Evolutionary conservation across 495 filamentous ascomycete species (phyloP), one percentile per base, ranked within the genome.

Genomic region (Hypoxylon subgilvum): DNA sequence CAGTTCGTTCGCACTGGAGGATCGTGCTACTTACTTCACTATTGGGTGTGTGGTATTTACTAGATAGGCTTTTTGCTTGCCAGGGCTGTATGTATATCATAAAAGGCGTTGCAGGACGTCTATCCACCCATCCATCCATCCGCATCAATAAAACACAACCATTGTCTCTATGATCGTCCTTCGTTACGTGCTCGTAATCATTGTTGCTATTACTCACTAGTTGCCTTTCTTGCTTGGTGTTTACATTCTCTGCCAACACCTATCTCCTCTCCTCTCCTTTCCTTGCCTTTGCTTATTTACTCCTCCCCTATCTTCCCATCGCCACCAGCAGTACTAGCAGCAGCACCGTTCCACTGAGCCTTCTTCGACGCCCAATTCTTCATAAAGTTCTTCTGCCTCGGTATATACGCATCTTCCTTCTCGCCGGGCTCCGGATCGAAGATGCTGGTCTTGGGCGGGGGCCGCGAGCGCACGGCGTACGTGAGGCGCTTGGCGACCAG

Each of bases 401-500:
- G 70, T 32, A 62, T 34, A 10, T 64, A 38, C 25, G 68, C 69
- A 2, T 71, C 69, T 7, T 58, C 52, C 2, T 70, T 25, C 22
- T 35, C 5, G 31, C 31, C 7, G 31, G 66, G 25, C 10, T 53
- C 32, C 10, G 56, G 30, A 12, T 76, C 75, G 69, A 91, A 91
- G 5, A 85, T 67, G 8, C 71, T 76, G 27, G 74, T 77, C 66
- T 79, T 88, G 3, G 81, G 78, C 44, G 74, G 83, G 23, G 82
- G 82, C 65, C 82, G 83, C 7, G 87, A 87, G 31, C 91, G 76
- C 7, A 96, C 83, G 0, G 83, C 82, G 65, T 87, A 86, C 30
- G 84, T 64, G 38, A 96, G 77, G 42, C 91, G 80, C 42, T 89
- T 84, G 48, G 88, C 79, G 7, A 96, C 68, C 2, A 84, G 74